Evolutionary conservation across 257 asterid genomes (phyloP).

Genomic region (Haberlea rhodopensis): DNA sequence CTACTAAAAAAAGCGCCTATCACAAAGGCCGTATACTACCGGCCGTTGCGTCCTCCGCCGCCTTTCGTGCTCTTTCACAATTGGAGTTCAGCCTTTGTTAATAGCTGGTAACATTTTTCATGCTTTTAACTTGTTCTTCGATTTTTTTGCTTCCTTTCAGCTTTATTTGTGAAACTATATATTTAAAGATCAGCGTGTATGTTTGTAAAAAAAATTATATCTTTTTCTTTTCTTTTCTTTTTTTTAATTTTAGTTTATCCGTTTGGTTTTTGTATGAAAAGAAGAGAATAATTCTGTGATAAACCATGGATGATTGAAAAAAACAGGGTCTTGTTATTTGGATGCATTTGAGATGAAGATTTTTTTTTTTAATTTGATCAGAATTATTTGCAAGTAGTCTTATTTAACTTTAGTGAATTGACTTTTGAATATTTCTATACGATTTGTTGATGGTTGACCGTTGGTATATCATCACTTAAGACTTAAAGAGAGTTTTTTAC

Average conservation of each 20-base stretch:
- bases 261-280: neutral
- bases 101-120: neutral
- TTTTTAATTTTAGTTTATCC: neutral
- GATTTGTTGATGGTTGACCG: neutral
- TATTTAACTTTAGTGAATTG: neutral
- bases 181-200: constrained; percentile 9
- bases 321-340: neutral
- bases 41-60: constrained; percentile 22
- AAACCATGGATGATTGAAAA: neutral
- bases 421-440: neutral
- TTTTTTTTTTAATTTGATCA: neutral
- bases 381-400: neutral
- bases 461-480: neutral
- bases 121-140: neutral
- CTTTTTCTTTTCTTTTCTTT: neutral
- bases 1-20: constrained; percentile 1
- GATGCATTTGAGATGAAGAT: constrained; percentile 14
- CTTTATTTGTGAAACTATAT: neutral
- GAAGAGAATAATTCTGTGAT: constrained; percentile 1
- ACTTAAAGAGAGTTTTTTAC: neutral
- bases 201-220: neutral
- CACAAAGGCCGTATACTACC: constrained; percentile 8
- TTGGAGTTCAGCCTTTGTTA: neutral
- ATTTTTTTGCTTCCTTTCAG: neutral
- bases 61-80: neutral